Conservation (phyloP, 2,329 filamentous ascomycete genomes). For the Phoma sp. region DNA sequence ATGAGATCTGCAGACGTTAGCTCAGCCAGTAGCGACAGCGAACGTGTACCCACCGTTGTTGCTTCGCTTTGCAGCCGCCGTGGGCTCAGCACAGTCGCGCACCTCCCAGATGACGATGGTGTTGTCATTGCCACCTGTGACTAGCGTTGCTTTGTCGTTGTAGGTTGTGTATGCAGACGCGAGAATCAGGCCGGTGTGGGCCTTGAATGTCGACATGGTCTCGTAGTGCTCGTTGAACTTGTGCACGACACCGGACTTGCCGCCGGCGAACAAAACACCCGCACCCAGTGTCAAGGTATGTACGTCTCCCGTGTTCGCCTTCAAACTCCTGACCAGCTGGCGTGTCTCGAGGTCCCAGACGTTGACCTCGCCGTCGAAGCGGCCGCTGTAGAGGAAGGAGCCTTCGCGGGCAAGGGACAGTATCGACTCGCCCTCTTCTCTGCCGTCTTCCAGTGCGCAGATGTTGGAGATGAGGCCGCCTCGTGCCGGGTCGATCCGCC, state of each 20-base stretch:
- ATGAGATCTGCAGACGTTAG: slow-evolving; percentile 62
- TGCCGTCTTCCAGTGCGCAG: slow-evolving; percentile 67
- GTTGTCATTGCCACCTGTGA: slow-evolving; percentile 93
- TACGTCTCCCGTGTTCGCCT: slow-evolving; percentile 79
- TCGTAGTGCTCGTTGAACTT: slow-evolving; percentile 85
- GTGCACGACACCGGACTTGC: slow-evolving; percentile 85
- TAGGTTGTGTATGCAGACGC: slow-evolving; percentile 78
- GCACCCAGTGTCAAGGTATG: slow-evolving; percentile 86
- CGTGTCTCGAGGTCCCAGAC: slow-evolving; percentile 96
- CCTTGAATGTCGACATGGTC: slow-evolving; percentile 77
- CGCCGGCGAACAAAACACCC: slow-evolving; percentile 84
- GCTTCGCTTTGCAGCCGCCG: slow-evolving; percentile 56
- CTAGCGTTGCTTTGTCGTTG: slow-evolving; percentile 79
- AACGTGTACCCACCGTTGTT: slow-evolving; percentile 58
- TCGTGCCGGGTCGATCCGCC: slow-evolving; percentile 70
- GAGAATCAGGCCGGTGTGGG: slow-evolving; percentile 85
- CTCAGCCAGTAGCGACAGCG: slow-evolving; percentile 1
- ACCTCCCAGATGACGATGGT: slow-evolving; percentile 89
- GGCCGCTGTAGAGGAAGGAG: slow-evolving; percentile 90
- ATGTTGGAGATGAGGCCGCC: slow-evolving; percentile 72
- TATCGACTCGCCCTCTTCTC: slow-evolving; percentile 65
- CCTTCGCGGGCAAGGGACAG: slow-evolving; percentile 86
- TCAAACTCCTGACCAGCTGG: slow-evolving; percentile 86
- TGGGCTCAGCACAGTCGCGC: slow-evolving; percentile 59
- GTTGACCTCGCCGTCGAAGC: slow-evolving; percentile 85